phyloP scores from a whole-genome alignment of 2,329 filamentous ascomycete genomes.

The Thelonectria discophora region DNA sequence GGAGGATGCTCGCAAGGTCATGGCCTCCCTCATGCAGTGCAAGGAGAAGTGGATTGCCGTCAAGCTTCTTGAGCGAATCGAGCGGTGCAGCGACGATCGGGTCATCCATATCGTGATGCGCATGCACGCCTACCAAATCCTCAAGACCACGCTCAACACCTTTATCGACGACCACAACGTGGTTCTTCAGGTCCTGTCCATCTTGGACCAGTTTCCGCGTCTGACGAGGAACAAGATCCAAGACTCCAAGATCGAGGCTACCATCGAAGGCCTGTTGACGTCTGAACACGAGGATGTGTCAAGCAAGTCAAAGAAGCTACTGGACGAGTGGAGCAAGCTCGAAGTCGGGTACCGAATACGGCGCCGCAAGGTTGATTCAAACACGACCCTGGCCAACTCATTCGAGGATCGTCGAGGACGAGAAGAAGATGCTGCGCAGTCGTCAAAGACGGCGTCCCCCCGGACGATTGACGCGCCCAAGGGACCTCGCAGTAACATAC shows the following conservation, averaged over 20 bases:
- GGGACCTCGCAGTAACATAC: constrained; percentile 67
- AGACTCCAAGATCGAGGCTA: constrained; percentile 92
- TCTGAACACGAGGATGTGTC: constrained; percentile 80
- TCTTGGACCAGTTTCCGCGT: constrained; percentile 87
- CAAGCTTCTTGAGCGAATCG: constrained; percentile 89
- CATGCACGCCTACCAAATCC: constrained; percentile 96
- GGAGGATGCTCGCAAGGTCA: constrained; percentile 88
- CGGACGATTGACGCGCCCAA: constrained; percentile 64
- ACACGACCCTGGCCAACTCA: constrained; percentile 63
- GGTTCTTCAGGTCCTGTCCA: constrained; percentile 86
- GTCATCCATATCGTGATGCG: constrained; percentile 89
- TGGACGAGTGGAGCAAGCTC: constrained; percentile 88
- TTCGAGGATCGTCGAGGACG: constrained; percentile 69
- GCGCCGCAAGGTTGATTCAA: constrained; percentile 83
- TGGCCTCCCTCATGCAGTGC: constrained; percentile 96
- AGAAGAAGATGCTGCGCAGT: constrained; percentile 51
- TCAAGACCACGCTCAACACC: constrained; percentile 84
- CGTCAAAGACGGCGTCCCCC: constrained; percentile 53
- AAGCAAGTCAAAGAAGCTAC: constrained; percentile 72
- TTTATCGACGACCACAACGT: constrained; percentile 93
- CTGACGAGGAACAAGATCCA: constrained; percentile 97
- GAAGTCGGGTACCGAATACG: constrained; percentile 94
- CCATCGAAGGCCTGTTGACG: constrained; percentile 72
- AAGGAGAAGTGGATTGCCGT: constrained; percentile 99
- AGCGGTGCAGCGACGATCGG: constrained; percentile 84